Evolutionary conservation across 1,284 basidiomycete genomes (phyloP).

Genomic region (Microstroma glucosiphilum): DNA sequence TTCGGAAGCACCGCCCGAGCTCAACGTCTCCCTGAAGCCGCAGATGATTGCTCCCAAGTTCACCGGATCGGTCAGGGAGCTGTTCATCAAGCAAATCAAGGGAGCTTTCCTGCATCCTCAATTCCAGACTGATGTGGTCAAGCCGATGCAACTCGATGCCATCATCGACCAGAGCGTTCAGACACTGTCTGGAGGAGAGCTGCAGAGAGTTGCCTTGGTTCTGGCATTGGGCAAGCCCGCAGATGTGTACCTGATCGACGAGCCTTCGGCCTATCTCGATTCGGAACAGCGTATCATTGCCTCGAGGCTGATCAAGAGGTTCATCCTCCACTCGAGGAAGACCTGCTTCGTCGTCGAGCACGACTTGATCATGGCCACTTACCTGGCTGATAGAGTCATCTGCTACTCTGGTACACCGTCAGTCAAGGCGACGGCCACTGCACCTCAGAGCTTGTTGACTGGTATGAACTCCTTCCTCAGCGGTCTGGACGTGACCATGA

Average conservation of each 20-base stretch:
- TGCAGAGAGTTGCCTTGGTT: conserved; percentile 49
- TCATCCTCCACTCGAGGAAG: conserved; percentile 51
- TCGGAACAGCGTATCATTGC: conserved; percentile 51
- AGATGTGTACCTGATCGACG: conserved; percentile 50
- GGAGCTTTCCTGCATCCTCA: conserved; percentile 49
- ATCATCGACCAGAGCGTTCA: conserved; percentile 51
- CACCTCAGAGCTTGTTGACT: conserved; percentile 44
- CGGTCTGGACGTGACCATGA: conserved; percentile 47
- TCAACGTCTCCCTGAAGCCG: conserved; percentile 49
- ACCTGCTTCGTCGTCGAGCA: conserved; percentile 51
- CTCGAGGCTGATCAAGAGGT: conserved; percentile 49
- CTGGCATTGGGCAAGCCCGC: conserved; percentile 49
- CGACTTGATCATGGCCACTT: conserved; percentile 50
- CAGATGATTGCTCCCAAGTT: conserved; percentile 51
- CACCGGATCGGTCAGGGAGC: conserved; percentile 49
- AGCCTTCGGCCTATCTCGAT: conserved; percentile 49
- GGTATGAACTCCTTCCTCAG: conserved; percentile 51
- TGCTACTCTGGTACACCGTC: conserved; percentile 49
- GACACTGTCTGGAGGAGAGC: conserved; percentile 49
- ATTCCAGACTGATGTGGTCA: conserved; percentile 51
- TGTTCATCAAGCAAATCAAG: conserved; percentile 51
- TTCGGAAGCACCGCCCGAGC: conserved; percentile 42
- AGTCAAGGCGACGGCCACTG: conserved; percentile 42
- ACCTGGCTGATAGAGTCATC: conserved; percentile 47
- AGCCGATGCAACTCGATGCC: conserved; percentile 48